phyloP scores from a whole-genome alignment of 2,329 filamentous ascomycete species.

The Alternaria angustiovoidea region DNA sequence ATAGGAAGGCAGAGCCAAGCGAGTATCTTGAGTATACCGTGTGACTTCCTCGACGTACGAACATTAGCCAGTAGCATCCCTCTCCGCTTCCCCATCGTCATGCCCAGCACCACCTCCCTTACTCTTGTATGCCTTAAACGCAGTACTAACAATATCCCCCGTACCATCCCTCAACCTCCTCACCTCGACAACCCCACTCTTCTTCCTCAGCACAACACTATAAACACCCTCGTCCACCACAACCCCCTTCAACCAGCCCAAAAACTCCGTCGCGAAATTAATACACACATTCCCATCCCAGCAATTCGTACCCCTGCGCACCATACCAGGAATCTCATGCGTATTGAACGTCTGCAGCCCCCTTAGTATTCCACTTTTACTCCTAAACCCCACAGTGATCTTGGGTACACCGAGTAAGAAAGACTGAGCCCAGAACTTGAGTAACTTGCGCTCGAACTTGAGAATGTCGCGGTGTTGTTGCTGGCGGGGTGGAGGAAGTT shows the following conservation, averaged over 20 bases:
- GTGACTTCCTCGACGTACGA: not conserved
- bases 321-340: slow-evolving; percentile 76
- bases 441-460: slow-evolving; percentile 86
- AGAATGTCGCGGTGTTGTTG: slow-evolving; percentile 71
- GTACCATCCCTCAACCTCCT: slow-evolving; percentile 78
- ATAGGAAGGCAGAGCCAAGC: not conserved
- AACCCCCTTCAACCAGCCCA: slow-evolving; percentile 75
- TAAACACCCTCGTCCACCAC: slow-evolving; percentile 77
- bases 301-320: slow-evolving; percentile 70
- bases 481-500: slow-evolving; percentile 58
- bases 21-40: not conserved
- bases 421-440: slow-evolving; percentile 97
- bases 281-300: slow-evolving; percentile 97
- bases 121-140: slow-evolving; percentile 75
- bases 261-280: slow-evolving; percentile 81
- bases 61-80: not conserved
- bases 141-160: slow-evolving; percentile 76
- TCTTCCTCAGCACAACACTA: slow-evolving; percentile 74
- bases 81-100: not conserved
- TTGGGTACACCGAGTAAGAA: slow-evolving; percentile 92
- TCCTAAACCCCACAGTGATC: slow-evolving; percentile 89
- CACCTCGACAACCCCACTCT: slow-evolving; percentile 73
- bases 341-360: slow-evolving; percentile 82
- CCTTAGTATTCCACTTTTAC: slow-evolving; percentile 73
- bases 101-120: not conserved